Conservation (phyloP, 805 yeast species). For the Zygotorulaspora chibaensis region DNA sequence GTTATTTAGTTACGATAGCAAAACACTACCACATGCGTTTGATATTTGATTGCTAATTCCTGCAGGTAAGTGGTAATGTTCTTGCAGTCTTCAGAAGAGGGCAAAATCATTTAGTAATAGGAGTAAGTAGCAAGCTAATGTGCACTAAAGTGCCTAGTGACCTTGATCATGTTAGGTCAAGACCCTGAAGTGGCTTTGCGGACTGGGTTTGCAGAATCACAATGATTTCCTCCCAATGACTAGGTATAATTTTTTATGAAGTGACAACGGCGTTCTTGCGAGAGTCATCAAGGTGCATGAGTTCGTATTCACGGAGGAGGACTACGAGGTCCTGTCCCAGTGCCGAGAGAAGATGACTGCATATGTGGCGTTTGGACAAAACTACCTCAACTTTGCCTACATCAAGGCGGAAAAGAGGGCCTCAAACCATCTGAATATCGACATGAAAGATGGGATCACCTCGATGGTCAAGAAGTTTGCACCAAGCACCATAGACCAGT, state of each 20-base stretch:
- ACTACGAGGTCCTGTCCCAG: neutral
- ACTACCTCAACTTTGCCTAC: conserved; percentile 2
- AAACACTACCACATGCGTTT: neutral
- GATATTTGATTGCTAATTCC: neutral
- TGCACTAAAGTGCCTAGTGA: neutral
- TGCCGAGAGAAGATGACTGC: neutral
- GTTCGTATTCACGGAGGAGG: neutral
- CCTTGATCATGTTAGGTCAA: neutral
- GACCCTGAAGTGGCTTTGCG: neutral
- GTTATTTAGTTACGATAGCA: neutral
- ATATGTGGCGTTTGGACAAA: neutral
- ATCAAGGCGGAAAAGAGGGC: conserved; percentile 1
- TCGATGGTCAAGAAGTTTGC: conserved; percentile 2
- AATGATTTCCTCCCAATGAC: neutral
- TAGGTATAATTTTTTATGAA: neutral
- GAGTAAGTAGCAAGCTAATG: neutral
- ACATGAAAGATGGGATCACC: conserved; percentile 4
- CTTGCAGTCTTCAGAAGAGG: neutral
- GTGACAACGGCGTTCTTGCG: neutral
- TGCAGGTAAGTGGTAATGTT: neutral
- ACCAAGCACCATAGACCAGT: conserved; percentile 1
- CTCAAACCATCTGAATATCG: neutral
- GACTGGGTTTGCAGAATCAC: neutral
- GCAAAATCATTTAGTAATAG: neutral
- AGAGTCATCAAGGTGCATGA: neutral